phyloP scores from a whole-genome alignment of 2,329 filamentous ascomycete genomes.

The Trichoderma oligosporum region DNA sequence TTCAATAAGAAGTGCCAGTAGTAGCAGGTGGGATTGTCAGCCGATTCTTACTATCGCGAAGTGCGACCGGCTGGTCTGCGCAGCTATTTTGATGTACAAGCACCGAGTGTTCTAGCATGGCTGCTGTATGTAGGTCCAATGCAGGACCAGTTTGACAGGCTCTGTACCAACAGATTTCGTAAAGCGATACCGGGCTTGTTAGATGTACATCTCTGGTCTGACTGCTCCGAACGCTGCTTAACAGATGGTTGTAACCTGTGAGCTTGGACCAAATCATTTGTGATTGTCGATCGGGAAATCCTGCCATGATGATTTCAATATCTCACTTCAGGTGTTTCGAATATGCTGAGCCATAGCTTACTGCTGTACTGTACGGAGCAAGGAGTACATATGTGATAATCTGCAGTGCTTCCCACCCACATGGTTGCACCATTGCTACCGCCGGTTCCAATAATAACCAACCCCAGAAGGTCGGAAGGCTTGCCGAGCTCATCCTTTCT shows the following conservation, averaged over 20 bases:
- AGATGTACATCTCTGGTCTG: background rate
- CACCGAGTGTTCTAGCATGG: no score
- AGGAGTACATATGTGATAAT: slow-evolving; percentile 9
- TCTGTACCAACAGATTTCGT: background rate
- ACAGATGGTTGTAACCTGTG: background rate
- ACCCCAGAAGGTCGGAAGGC: slow-evolving; percentile 20
- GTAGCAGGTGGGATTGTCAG: slow-evolving; percentile 15
- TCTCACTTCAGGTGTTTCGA: slow-evolving; percentile 14
- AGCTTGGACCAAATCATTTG: slow-evolving; percentile 9
- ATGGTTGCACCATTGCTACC: slow-evolving; percentile 17
- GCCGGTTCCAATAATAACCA: slow-evolving; percentile 20
- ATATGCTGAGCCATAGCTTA: slow-evolving; percentile 6
- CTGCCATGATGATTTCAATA: background rate
- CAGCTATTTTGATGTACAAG: background rate
- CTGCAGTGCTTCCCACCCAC: slow-evolving; percentile 15
- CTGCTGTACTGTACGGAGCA: no score
- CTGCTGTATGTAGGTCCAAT: no score
- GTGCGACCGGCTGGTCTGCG: background rate
- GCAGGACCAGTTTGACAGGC: background rate
- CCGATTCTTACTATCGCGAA: slow-evolving; percentile 9
- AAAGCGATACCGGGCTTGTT: background rate
- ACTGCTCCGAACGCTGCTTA: background rate
- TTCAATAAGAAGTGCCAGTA: background rate
- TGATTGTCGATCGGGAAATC: background rate
- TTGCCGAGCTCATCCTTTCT: slow-evolving; percentile 21